A percentile compares a stretch with the other conserved stretches of the same genome.
Evolutionary conservation across 2,329 filamentous ascomycete genomes (phyloP).

Genomic region (Botrytis hyacinthi): DNA sequence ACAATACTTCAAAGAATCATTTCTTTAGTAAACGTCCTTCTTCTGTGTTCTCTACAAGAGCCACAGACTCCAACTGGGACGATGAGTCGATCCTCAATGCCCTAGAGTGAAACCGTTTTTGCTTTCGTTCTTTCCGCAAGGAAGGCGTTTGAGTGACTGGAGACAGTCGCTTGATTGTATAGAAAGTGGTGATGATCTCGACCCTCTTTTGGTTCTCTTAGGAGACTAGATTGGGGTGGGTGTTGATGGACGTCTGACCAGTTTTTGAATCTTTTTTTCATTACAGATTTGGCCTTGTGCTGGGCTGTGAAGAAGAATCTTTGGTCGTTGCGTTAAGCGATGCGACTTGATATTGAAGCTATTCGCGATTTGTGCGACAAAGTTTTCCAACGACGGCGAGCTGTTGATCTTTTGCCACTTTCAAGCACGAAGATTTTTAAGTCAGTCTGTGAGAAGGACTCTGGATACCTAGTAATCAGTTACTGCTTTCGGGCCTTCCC

Average conservation of each 20-base stretch:
- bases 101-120: constrained; percentile 77
- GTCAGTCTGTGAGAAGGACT: too few relatives aligned
- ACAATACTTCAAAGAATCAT: constrained; percentile 37
- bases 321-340: background rate
- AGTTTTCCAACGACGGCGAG: too few relatives aligned
- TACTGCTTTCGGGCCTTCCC: too few relatives aligned
- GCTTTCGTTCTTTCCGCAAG: constrained; percentile 49
- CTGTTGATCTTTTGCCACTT: background rate
- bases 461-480: background rate
- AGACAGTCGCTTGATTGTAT: constrained; percentile 52
- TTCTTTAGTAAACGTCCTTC: constrained; percentile 94
- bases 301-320: background rate
- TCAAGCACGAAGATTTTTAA: background rate
- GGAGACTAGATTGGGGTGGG: constrained; percentile 77
- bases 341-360: background rate
- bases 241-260: constrained; percentile 90
- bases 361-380: background rate
- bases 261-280: constrained; percentile 51
- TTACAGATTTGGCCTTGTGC: constrained; percentile 39
- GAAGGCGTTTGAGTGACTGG: constrained; percentile 23
- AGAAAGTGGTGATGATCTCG: constrained; percentile 96
- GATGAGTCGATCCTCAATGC: constrained; percentile 86
- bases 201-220: constrained; percentile 71
- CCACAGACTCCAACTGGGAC: constrained; percentile 93
- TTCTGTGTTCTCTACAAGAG: constrained; percentile 91